Evolutionary conservation across 2,329 filamentous ascomycete genomes (phyloP), one percentile per base, ranked within the genome.

Genomic region (Geosmithia flava): DNA sequence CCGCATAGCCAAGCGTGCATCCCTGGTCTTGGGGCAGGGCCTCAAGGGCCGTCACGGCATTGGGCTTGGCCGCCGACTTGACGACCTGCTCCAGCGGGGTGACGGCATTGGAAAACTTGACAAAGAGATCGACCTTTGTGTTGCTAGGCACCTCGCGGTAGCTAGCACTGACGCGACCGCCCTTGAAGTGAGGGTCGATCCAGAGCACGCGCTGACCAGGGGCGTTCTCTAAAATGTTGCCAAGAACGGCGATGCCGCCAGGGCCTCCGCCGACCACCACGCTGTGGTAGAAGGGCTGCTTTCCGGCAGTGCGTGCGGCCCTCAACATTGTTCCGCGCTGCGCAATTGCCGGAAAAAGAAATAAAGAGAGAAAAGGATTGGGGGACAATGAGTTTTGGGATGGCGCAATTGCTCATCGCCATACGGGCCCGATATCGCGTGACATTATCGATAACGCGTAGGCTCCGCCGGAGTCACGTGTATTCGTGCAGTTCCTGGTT

Each of bases 91-190:
- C 64, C 57, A 82, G 80, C 0, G 76, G 66, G 37, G 69, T 59
- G 1, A 76, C 60, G 1, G 70, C 75, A 17, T 72, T 68, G 17
- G 76, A 76, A 58, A 74, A 82, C 27, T 74, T 66, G 50, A 77
- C 62, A 57, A 83, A 82, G 20, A 78, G 65, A 43, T 70, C 69
- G 42, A 78, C 77, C 56, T 78, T 81, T 49, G 79, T 83, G 58
- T 83, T 83, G 54, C 63, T 65, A 10, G 78, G 78, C 19, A 82
- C 79, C 56, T 81, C 77, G 45, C 77, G 69, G 56, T 83, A 83
- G 56, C 67, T 68, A 50, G 67, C 64, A 53, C 73, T 65, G 30
- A 79, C 64, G 42, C 74, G 64, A 4, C 75, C 75, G 27, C 64
- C 77, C 20, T 71, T 62, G 55, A 82, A 81, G 2, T 59, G 56